Conservation (phyloP, 371 early-diverging fungal species). For the Coelomomyces lativittatus region DNA sequence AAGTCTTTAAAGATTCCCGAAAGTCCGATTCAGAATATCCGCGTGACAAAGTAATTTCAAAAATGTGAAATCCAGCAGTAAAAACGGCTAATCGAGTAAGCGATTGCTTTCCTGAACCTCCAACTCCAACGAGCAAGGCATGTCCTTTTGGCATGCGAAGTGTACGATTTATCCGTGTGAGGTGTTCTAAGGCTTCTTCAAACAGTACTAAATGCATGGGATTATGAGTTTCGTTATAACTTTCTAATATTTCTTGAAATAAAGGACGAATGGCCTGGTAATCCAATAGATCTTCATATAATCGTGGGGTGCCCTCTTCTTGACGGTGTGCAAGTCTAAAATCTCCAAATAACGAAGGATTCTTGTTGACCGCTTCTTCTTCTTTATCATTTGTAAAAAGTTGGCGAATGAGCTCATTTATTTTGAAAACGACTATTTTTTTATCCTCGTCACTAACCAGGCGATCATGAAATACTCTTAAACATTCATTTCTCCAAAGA, state of each 20-base stretch:
- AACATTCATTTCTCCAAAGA: constrained; percentile 31
- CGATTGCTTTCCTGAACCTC: constrained; percentile 42
- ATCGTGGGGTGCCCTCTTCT: constrained; percentile 17
- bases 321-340: constrained; percentile 27
- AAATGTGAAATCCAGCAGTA: constrained; percentile 29
- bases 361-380: constrained; percentile 17
- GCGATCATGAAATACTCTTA: constrained; percentile 35
- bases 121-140: constrained; percentile 33
- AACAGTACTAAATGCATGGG: constrained; percentile 41
- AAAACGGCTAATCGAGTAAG: constrained; percentile 27
- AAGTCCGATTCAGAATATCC: constrained; percentile 38
- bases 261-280: constrained; percentile 31
- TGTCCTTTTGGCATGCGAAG: constrained; percentile 33
- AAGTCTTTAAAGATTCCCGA: constrained; percentile 21
- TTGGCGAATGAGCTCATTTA: constrained; percentile 21
- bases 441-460: constrained; percentile 23
- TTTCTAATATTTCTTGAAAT: constrained; percentile 32
- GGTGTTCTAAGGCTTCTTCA: constrained; percentile 40
- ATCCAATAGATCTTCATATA: constrained; percentile 40
- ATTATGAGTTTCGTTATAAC: constrained; percentile 33
- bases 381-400: constrained; percentile 16
- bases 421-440: constrained; percentile 19
- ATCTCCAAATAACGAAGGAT: constrained; percentile 34
- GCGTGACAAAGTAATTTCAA: constrained; percentile 29
- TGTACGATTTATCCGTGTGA: constrained; percentile 29